phyloP scores from a whole-genome alignment of 257 asterid species.

The Solanum clarkiae region DNA sequence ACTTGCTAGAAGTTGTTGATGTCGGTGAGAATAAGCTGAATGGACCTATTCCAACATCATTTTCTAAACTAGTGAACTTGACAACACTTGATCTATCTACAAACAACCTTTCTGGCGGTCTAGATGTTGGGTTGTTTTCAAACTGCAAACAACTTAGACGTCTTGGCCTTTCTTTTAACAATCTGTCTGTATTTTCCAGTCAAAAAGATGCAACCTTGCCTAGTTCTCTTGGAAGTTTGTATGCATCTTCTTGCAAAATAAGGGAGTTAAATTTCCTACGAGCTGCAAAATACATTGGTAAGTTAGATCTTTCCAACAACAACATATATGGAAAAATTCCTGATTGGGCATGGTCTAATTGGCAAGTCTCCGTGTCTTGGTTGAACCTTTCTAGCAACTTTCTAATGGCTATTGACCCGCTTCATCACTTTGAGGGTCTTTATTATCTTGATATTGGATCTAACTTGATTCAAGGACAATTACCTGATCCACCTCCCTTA shows the following conservation, averaged over 20 bases:
- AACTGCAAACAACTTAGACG: not conserved
- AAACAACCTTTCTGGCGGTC: not conserved
- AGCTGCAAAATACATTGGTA: not conserved
- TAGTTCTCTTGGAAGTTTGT: not conserved
- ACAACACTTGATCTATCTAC: not conserved
- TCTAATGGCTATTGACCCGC: not conserved
- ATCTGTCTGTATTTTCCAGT: not conserved
- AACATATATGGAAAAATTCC: not conserved
- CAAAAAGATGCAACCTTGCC: not conserved
- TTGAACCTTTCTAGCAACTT: slow-evolving; percentile 4
- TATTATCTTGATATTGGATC: not conserved
- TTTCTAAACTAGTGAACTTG: not conserved
- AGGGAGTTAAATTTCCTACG: not conserved
- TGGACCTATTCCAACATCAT: slow-evolving; percentile 1
- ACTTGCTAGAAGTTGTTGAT: not conserved
- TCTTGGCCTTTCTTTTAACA: slow-evolving; percentile 13
- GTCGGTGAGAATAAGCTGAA: not conserved
- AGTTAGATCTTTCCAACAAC: not conserved
- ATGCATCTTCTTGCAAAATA: not conserved
- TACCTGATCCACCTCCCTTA: not conserved
- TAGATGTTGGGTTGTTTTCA: slow-evolving; percentile 4
- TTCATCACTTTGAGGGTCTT: not conserved
- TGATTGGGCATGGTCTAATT: not conserved
- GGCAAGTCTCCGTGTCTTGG: not conserved
- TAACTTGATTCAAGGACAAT: not conserved